Base-by-base conservation (phyloP, 495 filamentous ascomycete genomes). In the Emericellopsis terricola region DNA sequence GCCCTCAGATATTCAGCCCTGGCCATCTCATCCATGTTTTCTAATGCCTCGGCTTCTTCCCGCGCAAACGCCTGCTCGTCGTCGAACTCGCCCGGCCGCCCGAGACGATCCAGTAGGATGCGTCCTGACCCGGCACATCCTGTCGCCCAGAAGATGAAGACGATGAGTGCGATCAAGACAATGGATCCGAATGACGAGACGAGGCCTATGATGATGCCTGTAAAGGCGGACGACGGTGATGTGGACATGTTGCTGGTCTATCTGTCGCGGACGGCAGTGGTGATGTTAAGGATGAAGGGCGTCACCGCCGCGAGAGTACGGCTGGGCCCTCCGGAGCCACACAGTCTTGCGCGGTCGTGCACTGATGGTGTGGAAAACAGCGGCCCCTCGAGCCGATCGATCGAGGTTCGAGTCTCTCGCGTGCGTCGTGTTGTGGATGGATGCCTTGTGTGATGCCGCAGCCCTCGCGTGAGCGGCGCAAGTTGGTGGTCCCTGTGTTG, bases 141-240 rank as follows among this genome's bases (percentile, higher is more conserved):
- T 57, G 96, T 89, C 59, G 93, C 94, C 56, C 93, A 94, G 47
- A 94, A 75, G 48, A 87, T 59, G 33, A 78, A 71, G 41, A 93
- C 75, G 31, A 96, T 64, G 21, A 85, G 44, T 21, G 78, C 74
- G 19, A 92, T 81, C 21, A 96, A 63, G 6, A 73, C 70, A 8
- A 86, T 89, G 26, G 85, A 91, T 19, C 87, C 89, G 56, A 97
- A 92, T 14, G 87, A 89, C n/a, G 91, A 94, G 30, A 94, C 61
- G 46, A 97, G 73, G 39, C 86, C 89, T 50, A 97, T 94, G 50
- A 96, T 61, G 44, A 97, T 78, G 52, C 91, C 89, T 51, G 81
- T 66, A 37, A 65, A 41, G 33, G 59, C 53, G 13, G 53, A 52
- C 33, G 34, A 38, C 36, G 49, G 43, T 38, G 46, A 41, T 38